Evolutionary conservation across 1,284 basidiomycete species (phyloP), one percentile per base, ranked within the genome.

Genomic region (Cryptococcus sp.): DNA sequence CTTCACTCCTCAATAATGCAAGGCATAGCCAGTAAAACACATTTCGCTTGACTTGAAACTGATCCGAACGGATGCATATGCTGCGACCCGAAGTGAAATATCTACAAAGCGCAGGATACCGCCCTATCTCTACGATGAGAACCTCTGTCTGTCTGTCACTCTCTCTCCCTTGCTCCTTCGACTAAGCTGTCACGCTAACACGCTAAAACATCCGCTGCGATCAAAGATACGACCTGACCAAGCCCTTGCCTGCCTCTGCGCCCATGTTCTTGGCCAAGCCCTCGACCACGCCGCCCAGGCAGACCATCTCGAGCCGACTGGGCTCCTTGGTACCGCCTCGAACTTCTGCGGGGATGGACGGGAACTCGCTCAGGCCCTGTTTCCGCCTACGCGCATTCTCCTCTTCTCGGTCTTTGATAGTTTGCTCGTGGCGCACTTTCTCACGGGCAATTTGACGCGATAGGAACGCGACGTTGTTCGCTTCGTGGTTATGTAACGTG

Each of bases 401-500:
- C 72, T 95, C 91, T 74, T 89, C 90, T 68, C 93, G 86, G 77
- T 92, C 92, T 69, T 84, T 84, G 56, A 94, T 79, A 69, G 88
- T 87, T 57, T 82, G 81, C 62, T 99, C 95, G 60, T 93, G 91
- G 62, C 87, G 86, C 42, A 84, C 81, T 74, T 88, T 89, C 79
- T 98, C 95, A 48, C 95, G 86, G 23, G 88, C 89, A 70, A 97
- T 93, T 78, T 97, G 93, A 59, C 95, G 88, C 49, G 85, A 84
- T 72, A 94, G 83, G 83, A 94, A 99, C 50, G 90, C 93, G 58
- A 97, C 85, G 77, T 97, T 97, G 64, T 92, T 90, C 73, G 93
- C 89, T 78, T 96, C 93, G 58, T 90, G 90, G 67, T 87, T 87
- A 82, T 93, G 91, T 60, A 82, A 85, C 76, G 94, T 91, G 64